Evolutionary conservation across 192 early-diverging fungal genomes (phyloP).

Genomic region (Thoreauomyces humboldtii): DNA sequence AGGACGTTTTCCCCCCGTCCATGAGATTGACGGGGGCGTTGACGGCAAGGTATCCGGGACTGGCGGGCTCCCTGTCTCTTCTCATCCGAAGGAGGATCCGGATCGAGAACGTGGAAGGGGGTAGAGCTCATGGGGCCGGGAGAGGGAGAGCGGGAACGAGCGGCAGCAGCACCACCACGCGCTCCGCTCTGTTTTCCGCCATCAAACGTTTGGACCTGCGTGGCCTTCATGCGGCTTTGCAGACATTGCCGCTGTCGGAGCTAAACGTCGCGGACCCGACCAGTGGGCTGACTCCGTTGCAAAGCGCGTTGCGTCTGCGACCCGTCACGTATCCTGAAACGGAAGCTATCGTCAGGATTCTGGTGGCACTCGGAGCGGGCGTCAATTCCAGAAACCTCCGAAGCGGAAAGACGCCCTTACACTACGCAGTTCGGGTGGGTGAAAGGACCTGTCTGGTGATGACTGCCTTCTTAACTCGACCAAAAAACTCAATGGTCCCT

Average conservation of each 20-base stretch:
- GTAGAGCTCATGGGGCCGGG: too few species aligned
- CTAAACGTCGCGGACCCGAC: constrained; percentile 45
- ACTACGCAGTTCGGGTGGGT: constrained; percentile 22
- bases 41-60: too few species aligned
- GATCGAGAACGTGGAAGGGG: too few species aligned
- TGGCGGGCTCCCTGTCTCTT: too few species aligned
- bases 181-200: constrained; percentile 37
- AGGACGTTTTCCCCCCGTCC: too few species aligned
- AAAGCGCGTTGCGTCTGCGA: constrained; percentile 55
- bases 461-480: background rate
- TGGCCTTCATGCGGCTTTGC: constrained; percentile 45
- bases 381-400: constrained; percentile 26
- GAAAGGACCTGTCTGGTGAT: background rate
- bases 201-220: constrained; percentile 59
- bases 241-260: constrained; percentile 31
- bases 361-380: constrained; percentile 27
- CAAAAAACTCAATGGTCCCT: too few species aligned
- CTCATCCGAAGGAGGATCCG: too few species aligned
- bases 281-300: constrained; percentile 59
- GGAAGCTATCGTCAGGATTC: constrained; percentile 34
- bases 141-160: too few species aligned
- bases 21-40: too few species aligned
- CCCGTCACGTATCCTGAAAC: constrained; percentile 40
- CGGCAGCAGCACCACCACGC: too few species aligned
- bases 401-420: constrained; percentile 34